These are phyloP conservation scores for Collariella sp. DNA, from an alignment of 495 filamentous ascomycete species.

Conservation along the genomic window DNA sequence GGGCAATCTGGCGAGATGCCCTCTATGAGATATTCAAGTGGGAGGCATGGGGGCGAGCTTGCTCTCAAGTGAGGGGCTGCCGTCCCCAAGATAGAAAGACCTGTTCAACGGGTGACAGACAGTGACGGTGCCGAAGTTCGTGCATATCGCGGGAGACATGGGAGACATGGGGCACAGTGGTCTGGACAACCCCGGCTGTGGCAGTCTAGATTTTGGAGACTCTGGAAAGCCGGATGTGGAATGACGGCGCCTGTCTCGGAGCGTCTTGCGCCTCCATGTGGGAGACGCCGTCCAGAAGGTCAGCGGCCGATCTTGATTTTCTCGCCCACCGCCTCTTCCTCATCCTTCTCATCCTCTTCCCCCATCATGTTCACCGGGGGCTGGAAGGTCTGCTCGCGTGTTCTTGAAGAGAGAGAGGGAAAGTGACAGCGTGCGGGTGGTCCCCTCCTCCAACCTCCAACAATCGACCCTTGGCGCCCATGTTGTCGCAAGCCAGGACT, in stretches of 20 bases:
- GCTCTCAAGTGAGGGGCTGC: constrained; percentile 4
- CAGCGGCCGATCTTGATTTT: too few relatives aligned
- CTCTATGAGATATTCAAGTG: constrained; percentile 4
- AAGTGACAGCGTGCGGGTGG: background rate
- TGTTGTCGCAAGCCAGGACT: constrained; percentile 18
- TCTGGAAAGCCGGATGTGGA: background rate
- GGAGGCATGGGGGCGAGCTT: constrained; percentile 1
- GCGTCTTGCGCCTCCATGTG: background rate
- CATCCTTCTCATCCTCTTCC: too few relatives aligned
- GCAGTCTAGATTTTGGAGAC: too few relatives aligned
- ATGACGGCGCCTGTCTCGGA: background rate
- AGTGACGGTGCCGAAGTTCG: constrained; percentile 11
- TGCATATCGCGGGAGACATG: constrained; percentile 10
- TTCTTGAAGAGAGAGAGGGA: background rate
- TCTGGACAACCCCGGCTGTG: background rate
- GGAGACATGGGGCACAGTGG: constrained; percentile 2
- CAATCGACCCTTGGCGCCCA: constrained; percentile 24
- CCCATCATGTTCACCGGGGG: too few relatives aligned
- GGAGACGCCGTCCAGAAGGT: background rate
- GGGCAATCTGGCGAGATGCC: constrained; percentile 5
- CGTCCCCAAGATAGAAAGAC: constrained; percentile 16
- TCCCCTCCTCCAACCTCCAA: background rate
- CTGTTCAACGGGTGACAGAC: background rate
- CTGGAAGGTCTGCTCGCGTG: background rate
- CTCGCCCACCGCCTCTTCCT: too few relatives aligned